These are phyloP conservation scores for Lichtheimia corymbifera DNA, from an alignment of 371 early-diverging fungal species.

Conservation along the genomic window DNA sequence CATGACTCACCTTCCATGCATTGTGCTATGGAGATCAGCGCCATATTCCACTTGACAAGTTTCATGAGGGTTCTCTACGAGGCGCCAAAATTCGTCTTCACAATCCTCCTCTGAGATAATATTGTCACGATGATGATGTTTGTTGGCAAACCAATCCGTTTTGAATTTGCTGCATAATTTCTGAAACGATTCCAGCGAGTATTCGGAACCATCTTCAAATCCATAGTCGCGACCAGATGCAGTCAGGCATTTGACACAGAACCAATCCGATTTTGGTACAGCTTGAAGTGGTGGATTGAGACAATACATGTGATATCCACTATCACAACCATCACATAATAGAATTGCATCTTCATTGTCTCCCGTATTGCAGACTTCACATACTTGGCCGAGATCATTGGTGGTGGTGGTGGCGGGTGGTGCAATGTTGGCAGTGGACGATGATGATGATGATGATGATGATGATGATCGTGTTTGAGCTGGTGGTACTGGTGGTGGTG, in stretches of 20 bases:
- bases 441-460: neutral
- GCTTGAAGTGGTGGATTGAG: conserved; percentile 67
- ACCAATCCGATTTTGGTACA: conserved; percentile 84
- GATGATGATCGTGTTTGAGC: neutral
- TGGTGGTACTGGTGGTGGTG: neutral
- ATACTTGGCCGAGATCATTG: conserved; percentile 39
- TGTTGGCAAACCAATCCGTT: conserved; percentile 66
- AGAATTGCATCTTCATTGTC: conserved; percentile 68
- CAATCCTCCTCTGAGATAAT: conserved; percentile 75
- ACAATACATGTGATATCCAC: conserved; percentile 82
- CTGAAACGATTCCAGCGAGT: conserved; percentile 80
- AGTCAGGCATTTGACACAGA: conserved; percentile 79
- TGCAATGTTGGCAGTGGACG: neutral
- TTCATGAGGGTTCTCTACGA: conserved; percentile 84
- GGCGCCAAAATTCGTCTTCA: conserved; percentile 93
- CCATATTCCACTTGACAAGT: conserved; percentile 94
- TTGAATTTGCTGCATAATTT: conserved; percentile 82
- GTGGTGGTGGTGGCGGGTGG: neutral
- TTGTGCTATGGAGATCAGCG: conserved; percentile 89
- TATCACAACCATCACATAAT: conserved; percentile 89
- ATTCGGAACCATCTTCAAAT: conserved; percentile 84
- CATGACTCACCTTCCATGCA: conserved; percentile 76
- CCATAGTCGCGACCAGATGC: conserved; percentile 86
- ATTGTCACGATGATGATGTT: conserved; percentile 16
- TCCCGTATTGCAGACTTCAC: conserved; percentile 60